These are phyloP conservation scores for Sordariomycetes sp. DNA, from an alignment of 2,329 filamentous ascomycete species.

Conservation along the genomic window DNA sequence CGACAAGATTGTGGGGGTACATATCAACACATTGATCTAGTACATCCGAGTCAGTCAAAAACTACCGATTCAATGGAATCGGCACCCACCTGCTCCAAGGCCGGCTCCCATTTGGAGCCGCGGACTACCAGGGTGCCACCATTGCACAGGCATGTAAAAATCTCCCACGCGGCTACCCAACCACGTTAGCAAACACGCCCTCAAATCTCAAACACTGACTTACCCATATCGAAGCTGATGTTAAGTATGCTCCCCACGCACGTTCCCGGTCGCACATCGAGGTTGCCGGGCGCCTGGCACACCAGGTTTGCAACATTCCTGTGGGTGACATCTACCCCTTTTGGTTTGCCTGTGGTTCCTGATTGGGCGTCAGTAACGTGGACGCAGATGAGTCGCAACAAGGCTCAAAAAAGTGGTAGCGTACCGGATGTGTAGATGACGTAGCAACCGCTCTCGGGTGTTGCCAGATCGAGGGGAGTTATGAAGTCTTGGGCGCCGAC, in stretches of 20 bases:
- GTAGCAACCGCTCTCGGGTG: slow-evolving; percentile 6
- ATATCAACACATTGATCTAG: slow-evolving; percentile 21
- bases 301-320: slow-evolving; percentile 7
- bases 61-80: not conserved
- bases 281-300: slow-evolving; percentile 26
- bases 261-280: slow-evolving; percentile 31
- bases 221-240: slow-evolving; percentile 44
- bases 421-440: slow-evolving; percentile 10
- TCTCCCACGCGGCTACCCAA: slow-evolving; percentile 40
- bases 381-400: slow-evolving; percentile 8
- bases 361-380: not conserved
- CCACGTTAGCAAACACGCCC: not conserved
- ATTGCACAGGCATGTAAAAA: slow-evolving; percentile 36
- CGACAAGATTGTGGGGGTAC: slow-evolving; percentile 34
- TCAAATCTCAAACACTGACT: slow-evolving; percentile 7
- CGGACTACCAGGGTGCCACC: slow-evolving; percentile 36
- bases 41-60: not conserved
- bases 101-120: slow-evolving; percentile 25
- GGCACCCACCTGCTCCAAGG: slow-evolving; percentile 26
- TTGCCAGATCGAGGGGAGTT: slow-evolving; percentile 15
- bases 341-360: slow-evolving; percentile 7
- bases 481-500: no score
- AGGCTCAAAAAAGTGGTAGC: not conserved
- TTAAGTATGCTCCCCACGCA: slow-evolving; percentile 39
- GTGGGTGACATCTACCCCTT: slow-evolving; percentile 8